Base-by-base conservation (phyloP, 306 rosid species). In the Sindora glabra region DNA sequence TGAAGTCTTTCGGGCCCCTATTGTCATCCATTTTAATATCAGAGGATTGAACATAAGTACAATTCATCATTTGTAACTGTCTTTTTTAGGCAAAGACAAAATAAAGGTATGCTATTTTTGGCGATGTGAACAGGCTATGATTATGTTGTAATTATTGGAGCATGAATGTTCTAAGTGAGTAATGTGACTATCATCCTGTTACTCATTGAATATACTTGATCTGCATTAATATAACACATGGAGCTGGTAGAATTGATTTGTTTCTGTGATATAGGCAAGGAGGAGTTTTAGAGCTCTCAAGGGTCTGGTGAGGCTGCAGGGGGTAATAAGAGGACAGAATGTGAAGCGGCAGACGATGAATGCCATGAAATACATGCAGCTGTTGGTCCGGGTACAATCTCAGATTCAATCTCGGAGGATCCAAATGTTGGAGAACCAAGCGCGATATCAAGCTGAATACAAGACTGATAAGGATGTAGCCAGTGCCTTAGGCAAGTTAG, bases 341-440 rank as follows among this genome's bases (percentile, higher is more conserved):
- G 95, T 94, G 80, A 94, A 89, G 95, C 86, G 99, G 36, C 99
- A 94, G 74, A 89, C 99, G 2, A 57, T 70, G 58, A 94, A 72
- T 58, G 97, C 99, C 36, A 94, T 94, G 99, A 94, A 89, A 64
- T 88, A 94, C 65, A 94, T 94, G 97, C 99, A 94, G 70, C 87
- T 89, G 17, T 23, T 89, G 45, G 97, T 89, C 68, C 84, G 99
- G 39, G 94, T 94, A 60, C 99, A 94, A 59, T 86, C 97, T 30
- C 99, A 94, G 68, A 89, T 89, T 64, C 99, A 94, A 59, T 81
- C 99, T 3, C 73, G 95, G 54, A 75, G 99, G 83, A 88, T 86
- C 73, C 98, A 92, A 69, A 83, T 88, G 95, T 70, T 88, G 47
- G 96, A 88, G 63, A 92, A 68, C 74, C 96, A 88, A 69, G 82